phyloP scores from a whole-genome alignment of 192 early-diverging fungal genomes.

The Pilobolus umbonatus region DNA sequence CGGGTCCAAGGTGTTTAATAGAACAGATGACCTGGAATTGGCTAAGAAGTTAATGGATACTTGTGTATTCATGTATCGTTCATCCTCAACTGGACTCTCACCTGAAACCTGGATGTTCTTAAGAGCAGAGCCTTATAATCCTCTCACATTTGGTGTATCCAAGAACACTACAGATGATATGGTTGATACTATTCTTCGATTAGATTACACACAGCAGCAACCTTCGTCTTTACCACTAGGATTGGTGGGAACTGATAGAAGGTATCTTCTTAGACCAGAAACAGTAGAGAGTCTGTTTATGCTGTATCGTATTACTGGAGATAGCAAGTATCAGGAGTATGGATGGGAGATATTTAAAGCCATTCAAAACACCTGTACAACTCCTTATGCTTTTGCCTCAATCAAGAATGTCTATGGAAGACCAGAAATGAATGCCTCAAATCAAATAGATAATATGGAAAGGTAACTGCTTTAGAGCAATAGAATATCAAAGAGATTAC shows the following conservation, averaged over 20 bases:
- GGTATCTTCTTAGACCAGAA: slow-evolving; percentile 37
- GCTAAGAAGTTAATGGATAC: slow-evolving; percentile 37
- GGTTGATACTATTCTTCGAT: too few species aligned
- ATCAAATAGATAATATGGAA: slow-evolving; percentile 25
- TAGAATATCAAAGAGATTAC: too few species aligned
- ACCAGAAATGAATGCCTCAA: background rate
- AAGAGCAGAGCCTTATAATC: background rate
- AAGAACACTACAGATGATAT: too few species aligned
- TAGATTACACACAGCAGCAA: too few species aligned
- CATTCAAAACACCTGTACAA: slow-evolving; percentile 45
- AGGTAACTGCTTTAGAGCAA: slow-evolving; percentile 11
- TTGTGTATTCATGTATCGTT: slow-evolving; percentile 37
- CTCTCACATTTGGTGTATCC: slow-evolving; percentile 9
- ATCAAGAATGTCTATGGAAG: slow-evolving; percentile 29
- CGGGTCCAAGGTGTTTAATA: slow-evolving; percentile 40
- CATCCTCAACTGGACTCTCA: slow-evolving; percentile 35
- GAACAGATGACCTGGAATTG: slow-evolving; percentile 36
- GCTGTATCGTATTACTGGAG: slow-evolving; percentile 68
- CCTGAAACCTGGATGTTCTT: slow-evolving; percentile 38
- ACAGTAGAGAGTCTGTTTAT: slow-evolving; percentile 68
- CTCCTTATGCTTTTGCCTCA: slow-evolving; percentile 40
- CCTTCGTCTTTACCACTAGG: background rate
- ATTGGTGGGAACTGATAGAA: background rate
- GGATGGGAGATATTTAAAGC: slow-evolving; percentile 60
- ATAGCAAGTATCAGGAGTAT: slow-evolving; percentile 60